phyloP scores from a whole-genome alignment of 2,329 filamentous ascomycete genomes.

The Cercospora nicotianae region DNA sequence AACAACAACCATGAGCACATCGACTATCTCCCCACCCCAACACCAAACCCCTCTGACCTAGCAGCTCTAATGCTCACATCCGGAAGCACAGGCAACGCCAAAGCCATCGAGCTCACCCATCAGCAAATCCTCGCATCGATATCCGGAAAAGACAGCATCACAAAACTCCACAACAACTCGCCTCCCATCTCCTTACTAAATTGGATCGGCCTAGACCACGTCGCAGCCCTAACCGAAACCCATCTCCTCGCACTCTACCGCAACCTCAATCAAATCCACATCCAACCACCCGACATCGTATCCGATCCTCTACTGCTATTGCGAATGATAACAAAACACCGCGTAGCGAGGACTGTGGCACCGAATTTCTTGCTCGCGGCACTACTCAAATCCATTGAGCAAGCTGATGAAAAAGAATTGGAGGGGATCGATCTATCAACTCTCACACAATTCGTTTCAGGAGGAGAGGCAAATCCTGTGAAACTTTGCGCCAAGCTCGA shows the following conservation, averaged over 20 bases:
- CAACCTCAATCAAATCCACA: constrained; percentile 49
- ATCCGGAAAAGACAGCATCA: constrained; percentile 13
- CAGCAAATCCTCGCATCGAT: constrained; percentile 27
- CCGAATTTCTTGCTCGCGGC: constrained; percentile 44
- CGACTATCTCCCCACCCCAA: not conserved
- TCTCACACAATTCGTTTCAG: constrained; percentile 40
- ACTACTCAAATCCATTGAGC: not conserved
- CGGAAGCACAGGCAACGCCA: constrained; percentile 24
- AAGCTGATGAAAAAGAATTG: not conserved
- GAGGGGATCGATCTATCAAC: not conserved
- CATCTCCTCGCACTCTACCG: constrained; percentile 52
- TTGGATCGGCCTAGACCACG: constrained; percentile 57
- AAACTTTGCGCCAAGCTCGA: constrained; percentile 9
- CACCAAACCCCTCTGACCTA: constrained; percentile 16
- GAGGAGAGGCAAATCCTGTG: constrained; percentile 48
- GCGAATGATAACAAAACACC: constrained; percentile 43
- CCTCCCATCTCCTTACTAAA: constrained; percentile 38
- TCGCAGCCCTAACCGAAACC: constrained; percentile 53
- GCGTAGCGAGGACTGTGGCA: constrained; percentile 48
- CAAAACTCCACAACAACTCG: not conserved
- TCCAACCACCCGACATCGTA: constrained; percentile 44
- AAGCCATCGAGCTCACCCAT: constrained; percentile 33
- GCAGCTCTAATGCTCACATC: constrained; percentile 25
- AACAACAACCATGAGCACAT: not conserved
- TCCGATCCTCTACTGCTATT: constrained; percentile 43